Evolutionary conservation across 1,284 basidiomycete genomes (phyloP), one percentile per base, ranked within the genome.

Genomic region (Sanghuangporus baumii): DNA sequence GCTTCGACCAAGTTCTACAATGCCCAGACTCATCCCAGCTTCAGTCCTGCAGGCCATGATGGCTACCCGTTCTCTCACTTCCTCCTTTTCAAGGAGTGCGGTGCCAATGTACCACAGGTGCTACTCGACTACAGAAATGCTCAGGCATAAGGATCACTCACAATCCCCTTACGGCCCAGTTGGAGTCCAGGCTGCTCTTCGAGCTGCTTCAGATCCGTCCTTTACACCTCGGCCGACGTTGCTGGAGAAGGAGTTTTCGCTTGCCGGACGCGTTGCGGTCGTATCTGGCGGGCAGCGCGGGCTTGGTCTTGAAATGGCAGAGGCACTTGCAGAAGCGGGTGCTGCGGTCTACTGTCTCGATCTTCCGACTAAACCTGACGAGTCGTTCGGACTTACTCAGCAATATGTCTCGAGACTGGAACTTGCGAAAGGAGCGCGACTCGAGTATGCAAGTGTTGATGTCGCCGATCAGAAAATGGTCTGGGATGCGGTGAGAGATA

Each of bases 261-360:
- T 94, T 50, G 77, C 76, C 18, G 87, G 86, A 68, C 85, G 89
- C 23, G 89, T 91, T 16, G 87, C 83, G 38, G 78, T 94, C 65
- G 84, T 93, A 50, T 89, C 91, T 0, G 91, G 91, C 8, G 92
- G 80, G 2, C 91, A 90, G 68, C 81, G 92, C 55, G 93, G 93
- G 1, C 81, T 94, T 11, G 92, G 93, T 3, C 81, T 94, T 41
- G 90, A 92, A 74, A 88, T 91, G 82, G 90, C 90, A 37, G 78
- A 91, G 61, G 84, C 87, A 3, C 76, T 92, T 47, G 81, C 85
- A 41, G 92, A 95, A 75, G 86, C 86, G 2, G 91, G 91, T 56
- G 89, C 91, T 3, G 84, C 77, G 1, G 84, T 94, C 0, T 90
- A 91, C 72, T 91, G 88, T 69, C 74, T 93, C 38, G 93, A 95